Evolutionary conservation across 352 stramenopile species (phyloP).

Genomic region (Globisporangium alternatum): DNA sequence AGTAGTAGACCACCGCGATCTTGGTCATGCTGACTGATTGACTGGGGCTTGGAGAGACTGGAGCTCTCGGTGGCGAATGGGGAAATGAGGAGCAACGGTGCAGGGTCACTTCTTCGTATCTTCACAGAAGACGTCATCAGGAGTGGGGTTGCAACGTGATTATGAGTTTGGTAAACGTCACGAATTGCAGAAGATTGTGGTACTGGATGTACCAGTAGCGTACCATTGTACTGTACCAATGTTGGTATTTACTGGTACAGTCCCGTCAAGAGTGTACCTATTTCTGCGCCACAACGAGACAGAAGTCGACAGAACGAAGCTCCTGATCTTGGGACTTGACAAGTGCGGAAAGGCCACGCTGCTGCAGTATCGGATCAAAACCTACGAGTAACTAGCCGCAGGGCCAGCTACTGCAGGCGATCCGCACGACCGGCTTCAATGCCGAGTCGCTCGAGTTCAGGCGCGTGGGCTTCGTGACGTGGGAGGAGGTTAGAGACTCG

Average conservation of each 20-base stretch:
- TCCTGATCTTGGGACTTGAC: slow-evolving; percentile 30
- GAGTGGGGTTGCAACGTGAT: neutral
- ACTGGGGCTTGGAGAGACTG: too few species aligned
- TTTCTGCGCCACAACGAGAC: too few species aligned
- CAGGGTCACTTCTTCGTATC: neutral
- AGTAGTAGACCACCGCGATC: slow-evolving; percentile 80
- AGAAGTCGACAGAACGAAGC: too few species aligned
- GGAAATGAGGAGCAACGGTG: too few species aligned
- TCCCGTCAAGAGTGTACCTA: too few species aligned
- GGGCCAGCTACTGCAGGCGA: neutral
- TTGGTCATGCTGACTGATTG: too few species aligned
- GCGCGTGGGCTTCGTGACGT: slow-evolving; percentile 13
- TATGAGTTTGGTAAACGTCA: too few species aligned
- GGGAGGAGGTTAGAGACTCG: slow-evolving; percentile 25
- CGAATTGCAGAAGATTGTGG: too few species aligned
- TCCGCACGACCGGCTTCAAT: slow-evolving; percentile 33
- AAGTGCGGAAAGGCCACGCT: slow-evolving; percentile 28
- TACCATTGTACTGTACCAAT: too few species aligned
- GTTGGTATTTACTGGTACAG: too few species aligned
- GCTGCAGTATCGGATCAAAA: slow-evolving; percentile 24
- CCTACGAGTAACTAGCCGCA: slow-evolving; percentile 9
- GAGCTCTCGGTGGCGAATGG: neutral
- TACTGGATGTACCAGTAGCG: too few species aligned
- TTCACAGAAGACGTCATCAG: neutral
- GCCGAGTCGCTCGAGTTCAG: slow-evolving; percentile 18